phyloP scores from a whole-genome alignment of 495 filamentous ascomycete genomes.

The Beverwykella pulmonaria region DNA sequence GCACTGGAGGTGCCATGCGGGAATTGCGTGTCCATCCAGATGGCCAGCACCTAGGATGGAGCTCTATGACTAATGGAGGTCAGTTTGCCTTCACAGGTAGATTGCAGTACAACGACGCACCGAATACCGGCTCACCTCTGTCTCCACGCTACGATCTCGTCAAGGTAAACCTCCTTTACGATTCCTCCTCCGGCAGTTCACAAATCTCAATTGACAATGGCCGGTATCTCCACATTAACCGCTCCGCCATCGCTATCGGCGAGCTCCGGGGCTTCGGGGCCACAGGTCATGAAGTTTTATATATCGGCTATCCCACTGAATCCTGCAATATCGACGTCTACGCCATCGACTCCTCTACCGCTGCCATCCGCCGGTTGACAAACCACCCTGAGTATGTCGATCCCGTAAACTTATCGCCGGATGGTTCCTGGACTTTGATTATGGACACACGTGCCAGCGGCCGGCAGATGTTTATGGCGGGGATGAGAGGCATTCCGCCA shows the following conservation, averaged over 20 bases:
- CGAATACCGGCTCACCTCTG: not conserved
- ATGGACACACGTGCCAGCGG: constrained; percentile 3
- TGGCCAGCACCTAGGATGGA: not conserved
- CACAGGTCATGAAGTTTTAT: constrained; percentile 38
- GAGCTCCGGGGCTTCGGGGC: constrained; percentile 44
- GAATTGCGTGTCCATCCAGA: constrained; percentile 1
- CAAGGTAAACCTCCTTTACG: not conserved
- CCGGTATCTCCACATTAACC: too few species aligned
- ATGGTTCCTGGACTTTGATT: constrained; percentile 13
- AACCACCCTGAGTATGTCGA: constrained; percentile 42
- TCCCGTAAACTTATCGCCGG: constrained; percentile 40
- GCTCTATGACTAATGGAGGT: not conserved
- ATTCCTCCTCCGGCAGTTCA: not conserved
- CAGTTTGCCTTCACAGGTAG: not conserved
- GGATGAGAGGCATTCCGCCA: not conserved
- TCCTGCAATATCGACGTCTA: constrained; percentile 43
- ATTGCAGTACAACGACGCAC: not conserved
- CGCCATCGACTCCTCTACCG: constrained; percentile 38
- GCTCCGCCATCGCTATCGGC: constrained; percentile 34
- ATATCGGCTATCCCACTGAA: constrained; percentile 38
- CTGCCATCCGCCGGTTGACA: constrained; percentile 39
- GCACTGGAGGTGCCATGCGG: not conserved
- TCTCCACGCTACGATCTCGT: not conserved
- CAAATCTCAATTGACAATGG: too few species aligned
- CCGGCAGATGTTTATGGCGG: constrained; percentile 1